Evolutionary conservation across 2,329 filamentous ascomycete genomes (phyloP).

Genomic region (Cercospora canescens): DNA sequence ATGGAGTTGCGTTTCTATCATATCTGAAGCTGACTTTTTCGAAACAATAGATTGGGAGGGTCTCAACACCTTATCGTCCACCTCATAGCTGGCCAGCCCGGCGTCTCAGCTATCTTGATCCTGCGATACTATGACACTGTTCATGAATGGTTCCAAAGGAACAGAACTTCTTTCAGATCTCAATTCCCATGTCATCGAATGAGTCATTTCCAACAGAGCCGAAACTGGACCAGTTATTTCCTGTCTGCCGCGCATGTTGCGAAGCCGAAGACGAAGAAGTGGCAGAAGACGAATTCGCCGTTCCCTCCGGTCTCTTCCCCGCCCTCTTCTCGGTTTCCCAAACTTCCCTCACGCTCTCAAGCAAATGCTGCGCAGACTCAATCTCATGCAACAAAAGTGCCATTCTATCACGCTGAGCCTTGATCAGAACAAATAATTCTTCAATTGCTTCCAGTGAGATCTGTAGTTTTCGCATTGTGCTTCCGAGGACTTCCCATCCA

Average conservation of each 20-base stretch:
- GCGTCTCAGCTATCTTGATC: background rate
- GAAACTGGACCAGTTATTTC: background rate
- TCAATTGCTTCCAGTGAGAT: conserved; percentile 24
- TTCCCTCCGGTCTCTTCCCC: conserved; percentile 2
- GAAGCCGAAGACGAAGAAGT: background rate
- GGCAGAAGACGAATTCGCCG: background rate
- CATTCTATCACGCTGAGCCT: conserved; percentile 18
- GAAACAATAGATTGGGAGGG: conserved; percentile 28
- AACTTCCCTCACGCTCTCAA: conserved; percentile 19
- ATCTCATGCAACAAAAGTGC: conserved; percentile 22
- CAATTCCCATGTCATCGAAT: conserved; percentile 3
- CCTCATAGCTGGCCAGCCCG: background rate
- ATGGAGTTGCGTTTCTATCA: background rate
- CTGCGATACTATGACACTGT: background rate
- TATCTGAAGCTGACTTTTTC: conserved; percentile 8
- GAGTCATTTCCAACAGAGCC: background rate
- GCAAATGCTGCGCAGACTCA: conserved; percentile 16
- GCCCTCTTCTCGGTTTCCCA: conserved; percentile 13
- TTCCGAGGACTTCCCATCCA: conserved; percentile 20
- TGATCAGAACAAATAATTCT: conserved; percentile 18
- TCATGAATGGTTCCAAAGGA: background rate
- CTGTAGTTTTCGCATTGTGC: conserved; percentile 20
- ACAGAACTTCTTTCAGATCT: background rate
- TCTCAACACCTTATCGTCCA: conserved; percentile 19
- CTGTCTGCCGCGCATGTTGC: background rate